Evolutionary conservation across 2,329 filamentous ascomycete genomes (phyloP).

Genomic region (Exophiala sp.): DNA sequence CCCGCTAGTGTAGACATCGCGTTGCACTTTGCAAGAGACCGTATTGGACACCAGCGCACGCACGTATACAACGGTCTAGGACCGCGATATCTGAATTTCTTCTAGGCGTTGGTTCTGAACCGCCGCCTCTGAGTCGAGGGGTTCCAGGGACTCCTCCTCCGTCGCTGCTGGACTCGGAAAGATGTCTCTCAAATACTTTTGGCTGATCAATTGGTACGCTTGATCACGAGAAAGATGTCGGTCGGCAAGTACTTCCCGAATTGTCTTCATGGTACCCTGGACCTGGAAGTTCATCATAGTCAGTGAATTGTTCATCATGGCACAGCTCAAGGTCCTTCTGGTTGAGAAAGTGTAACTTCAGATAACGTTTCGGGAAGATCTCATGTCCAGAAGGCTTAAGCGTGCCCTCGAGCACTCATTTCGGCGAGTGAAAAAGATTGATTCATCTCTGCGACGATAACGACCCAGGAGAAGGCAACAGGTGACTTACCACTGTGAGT

Average conservation of each 20-base stretch:
- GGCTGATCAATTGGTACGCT: not conserved
- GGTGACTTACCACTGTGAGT: constrained; percentile 60
- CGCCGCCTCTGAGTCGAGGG: too few relatives aligned
- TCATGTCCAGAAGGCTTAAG: constrained; percentile 31
- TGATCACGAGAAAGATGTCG: constrained; percentile 2
- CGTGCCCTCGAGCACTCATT: constrained; percentile 30
- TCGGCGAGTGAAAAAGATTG: constrained; percentile 33
- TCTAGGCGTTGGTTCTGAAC: too few relatives aligned
- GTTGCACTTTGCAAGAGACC: too few relatives aligned
- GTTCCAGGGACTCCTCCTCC: too few relatives aligned
- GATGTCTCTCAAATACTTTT: too few relatives aligned
- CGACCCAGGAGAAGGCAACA: not conserved
- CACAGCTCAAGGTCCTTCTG: not conserved
- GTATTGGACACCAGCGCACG: too few relatives aligned
- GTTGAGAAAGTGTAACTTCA: constrained; percentile 10
- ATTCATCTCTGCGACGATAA: constrained; percentile 24
- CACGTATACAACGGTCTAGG: too few relatives aligned
- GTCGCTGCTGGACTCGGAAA: too few relatives aligned
- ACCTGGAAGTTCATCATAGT: constrained; percentile 3
- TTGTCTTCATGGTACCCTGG: constrained; percentile 5
- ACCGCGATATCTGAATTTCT: too few relatives aligned
- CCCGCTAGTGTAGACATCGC: too few relatives aligned
- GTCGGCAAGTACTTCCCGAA: constrained; percentile 12
- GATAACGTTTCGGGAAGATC: constrained; percentile 25
- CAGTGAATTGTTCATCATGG: not conserved